Conservation (phyloP, 768 basidiomycete genomes). For the Naganishia vishniacii region DNA sequence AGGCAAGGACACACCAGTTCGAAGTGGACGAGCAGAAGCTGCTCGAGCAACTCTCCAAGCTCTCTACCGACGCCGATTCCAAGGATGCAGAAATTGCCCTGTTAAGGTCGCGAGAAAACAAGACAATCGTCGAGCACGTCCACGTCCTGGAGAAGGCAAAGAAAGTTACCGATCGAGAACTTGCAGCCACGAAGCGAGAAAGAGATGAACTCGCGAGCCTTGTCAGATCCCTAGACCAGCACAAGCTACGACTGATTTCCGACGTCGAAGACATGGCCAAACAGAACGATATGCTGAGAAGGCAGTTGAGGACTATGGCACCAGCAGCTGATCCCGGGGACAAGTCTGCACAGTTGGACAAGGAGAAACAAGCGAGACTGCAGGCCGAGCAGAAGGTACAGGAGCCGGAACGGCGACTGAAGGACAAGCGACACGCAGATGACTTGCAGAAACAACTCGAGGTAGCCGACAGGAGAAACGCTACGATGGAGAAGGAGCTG, state of each 20-base stretch:
- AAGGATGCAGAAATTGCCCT: constrained; percentile 83
- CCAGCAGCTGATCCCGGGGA: background rate
- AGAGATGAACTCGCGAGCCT: constrained; percentile 66
- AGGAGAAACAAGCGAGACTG: background rate
- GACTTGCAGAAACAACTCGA: constrained; percentile 5
- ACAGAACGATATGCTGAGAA: constrained; percentile 57
- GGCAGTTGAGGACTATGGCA: constrained; percentile 32
- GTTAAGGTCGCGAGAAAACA: constrained; percentile 73
- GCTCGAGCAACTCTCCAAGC: constrained; percentile 64
- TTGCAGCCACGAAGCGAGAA: constrained; percentile 72
- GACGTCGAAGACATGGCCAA: constrained; percentile 78
- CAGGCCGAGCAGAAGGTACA: background rate
- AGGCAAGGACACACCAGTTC: constrained; percentile 56
- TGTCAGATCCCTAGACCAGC: constrained; percentile 80
- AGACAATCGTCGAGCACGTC: constrained; percentile 97
- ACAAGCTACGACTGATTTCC: constrained; percentile 63
- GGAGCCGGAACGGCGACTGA: background rate
- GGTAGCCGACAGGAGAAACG: constrained; percentile 32
- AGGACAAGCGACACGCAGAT: background rate
- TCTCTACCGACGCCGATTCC: constrained; percentile 70
- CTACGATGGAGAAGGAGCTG: constrained; percentile 53
- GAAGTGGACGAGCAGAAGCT: constrained; percentile 63
- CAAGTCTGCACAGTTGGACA: background rate
- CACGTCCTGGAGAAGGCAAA: constrained; percentile 95
- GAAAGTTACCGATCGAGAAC: constrained; percentile 82